phyloP scores from a whole-genome alignment of 495 filamentous ascomycete genomes.

The Aspergillus affinis region DNA sequence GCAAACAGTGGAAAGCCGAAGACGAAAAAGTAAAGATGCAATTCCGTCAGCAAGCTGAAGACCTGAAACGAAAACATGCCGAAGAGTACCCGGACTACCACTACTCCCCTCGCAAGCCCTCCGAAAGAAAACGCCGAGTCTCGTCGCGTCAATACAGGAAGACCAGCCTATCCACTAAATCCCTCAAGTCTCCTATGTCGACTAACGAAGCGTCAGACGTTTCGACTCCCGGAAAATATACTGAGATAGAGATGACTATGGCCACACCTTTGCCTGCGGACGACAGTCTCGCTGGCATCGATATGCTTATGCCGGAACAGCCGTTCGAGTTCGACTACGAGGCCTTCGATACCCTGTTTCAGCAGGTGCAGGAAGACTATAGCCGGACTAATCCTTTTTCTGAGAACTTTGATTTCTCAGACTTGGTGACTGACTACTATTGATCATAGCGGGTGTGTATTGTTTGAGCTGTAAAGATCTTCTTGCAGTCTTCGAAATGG shows the following conservation, averaged over 20 bases:
- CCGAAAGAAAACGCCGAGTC: constrained; percentile 44
- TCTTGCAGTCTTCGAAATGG: too few relatives aligned
- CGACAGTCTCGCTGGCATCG: constrained; percentile 6
- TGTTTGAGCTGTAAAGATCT: too few relatives aligned
- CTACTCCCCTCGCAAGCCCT: constrained; percentile 49
- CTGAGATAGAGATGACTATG: constrained; percentile 8
- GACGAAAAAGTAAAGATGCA: constrained; percentile 26
- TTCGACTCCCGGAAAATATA: constrained; percentile 8
- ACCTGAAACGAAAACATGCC: constrained; percentile 40
- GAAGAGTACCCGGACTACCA: constrained; percentile 48
- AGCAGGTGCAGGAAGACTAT: constrained; percentile 19
- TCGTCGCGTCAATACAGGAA: constrained; percentile 19
- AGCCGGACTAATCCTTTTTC: constrained; percentile 4
- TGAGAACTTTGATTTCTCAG: constrained; percentile 21
- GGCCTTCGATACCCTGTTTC: constrained; percentile 18
- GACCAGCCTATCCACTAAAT: background rate
- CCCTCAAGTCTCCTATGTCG: constrained; percentile 1
- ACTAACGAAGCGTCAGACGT: constrained; percentile 8
- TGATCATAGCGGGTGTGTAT: too few relatives aligned
- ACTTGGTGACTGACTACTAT: constrained; percentile 19
- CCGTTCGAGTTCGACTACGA: constrained; percentile 14
- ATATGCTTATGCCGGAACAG: constrained; percentile 6
- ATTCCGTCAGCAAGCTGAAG: constrained; percentile 37
- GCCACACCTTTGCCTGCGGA: background rate
- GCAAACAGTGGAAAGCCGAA: constrained; percentile 24